Evolutionary conservation across 306 rosid genomes (phyloP).

Genomic region (Coriaria nepalensis): DNA sequence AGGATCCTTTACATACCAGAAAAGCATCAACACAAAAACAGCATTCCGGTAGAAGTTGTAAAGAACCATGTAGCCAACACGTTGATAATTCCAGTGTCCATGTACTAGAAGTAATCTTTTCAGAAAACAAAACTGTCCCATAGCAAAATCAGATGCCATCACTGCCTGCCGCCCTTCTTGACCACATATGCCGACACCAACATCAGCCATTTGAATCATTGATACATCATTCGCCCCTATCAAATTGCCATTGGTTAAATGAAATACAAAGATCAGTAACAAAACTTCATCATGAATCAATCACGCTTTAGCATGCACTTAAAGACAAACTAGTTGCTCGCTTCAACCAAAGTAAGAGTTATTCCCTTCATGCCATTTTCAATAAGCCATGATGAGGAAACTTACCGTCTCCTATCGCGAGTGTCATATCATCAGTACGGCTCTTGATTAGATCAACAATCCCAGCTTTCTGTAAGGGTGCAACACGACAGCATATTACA

Average conservation of each 20-base stretch:
- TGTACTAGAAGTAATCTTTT: conserved; percentile 82
- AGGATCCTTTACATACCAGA: conserved; percentile 52
- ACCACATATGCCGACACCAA: conserved; percentile 97
- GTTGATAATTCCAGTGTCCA: conserved; percentile 99
- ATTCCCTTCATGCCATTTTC: background rate
- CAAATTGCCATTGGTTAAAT: conserved; percentile 10
- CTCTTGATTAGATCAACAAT: conserved; percentile 85
- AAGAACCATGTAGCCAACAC: conserved; percentile 78
- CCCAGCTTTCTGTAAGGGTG: conserved; percentile 98
- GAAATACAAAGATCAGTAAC: background rate
- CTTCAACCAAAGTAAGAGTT: too few species aligned
- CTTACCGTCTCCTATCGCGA: conserved; percentile 97
- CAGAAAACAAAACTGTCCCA: conserved; percentile 91
- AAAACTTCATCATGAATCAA: background rate
- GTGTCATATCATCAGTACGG: conserved; percentile 91
- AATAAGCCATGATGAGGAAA: background rate
- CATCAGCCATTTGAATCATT: conserved; percentile 99
- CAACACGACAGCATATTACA: conserved; percentile 97
- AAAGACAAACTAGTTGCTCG: background rate
- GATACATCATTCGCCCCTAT: conserved; percentile 98
- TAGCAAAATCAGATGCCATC: conserved; percentile 99
- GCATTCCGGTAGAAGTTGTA: conserved; percentile 99
- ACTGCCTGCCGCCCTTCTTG: conserved; percentile 99
- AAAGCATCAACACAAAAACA: conserved; percentile 89
- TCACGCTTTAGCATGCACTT: background rate